Conservation (phyloP, 1,284 basidiomycete genomes). For the Retiboletus flavoniger region DNA sequence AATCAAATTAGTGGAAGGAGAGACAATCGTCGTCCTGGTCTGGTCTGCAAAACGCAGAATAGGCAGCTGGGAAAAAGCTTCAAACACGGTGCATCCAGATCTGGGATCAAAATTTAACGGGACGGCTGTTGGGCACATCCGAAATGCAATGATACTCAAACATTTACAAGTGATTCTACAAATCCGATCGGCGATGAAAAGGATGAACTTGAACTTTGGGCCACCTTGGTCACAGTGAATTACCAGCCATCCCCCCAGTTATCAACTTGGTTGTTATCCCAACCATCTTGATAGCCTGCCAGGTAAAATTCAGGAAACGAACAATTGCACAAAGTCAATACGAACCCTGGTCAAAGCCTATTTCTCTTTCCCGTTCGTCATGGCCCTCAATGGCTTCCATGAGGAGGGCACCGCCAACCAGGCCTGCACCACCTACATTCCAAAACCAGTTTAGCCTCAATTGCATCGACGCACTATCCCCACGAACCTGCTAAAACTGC, state of each 20-base stretch:
- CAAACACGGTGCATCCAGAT: not conserved
- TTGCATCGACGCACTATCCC: not conserved
- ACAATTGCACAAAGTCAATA: not conserved
- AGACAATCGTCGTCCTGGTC: not conserved
- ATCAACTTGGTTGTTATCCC: constrained; percentile 2
- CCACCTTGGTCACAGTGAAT: not conserved
- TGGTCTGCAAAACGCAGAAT: not conserved
- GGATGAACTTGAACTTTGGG: not conserved
- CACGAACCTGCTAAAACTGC: constrained; percentile 31
- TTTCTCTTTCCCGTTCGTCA: constrained; percentile 37
- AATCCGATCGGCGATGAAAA: constrained; percentile 12
- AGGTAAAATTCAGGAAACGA: constrained; percentile 12
- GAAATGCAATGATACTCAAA: not conserved
- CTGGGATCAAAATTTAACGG: not conserved
- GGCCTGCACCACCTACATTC: constrained; percentile 51
- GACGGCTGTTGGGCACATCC: not conserved
- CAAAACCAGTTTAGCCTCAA: constrained; percentile 9
- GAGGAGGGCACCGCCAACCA: constrained; percentile 57
- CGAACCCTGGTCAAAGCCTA: constrained; percentile 42
- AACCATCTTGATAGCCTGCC: constrained; percentile 27
- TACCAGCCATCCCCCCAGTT: constrained; percentile 13
- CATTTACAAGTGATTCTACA: constrained; percentile 21
- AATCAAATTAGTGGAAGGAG: not conserved
- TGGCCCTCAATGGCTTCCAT: constrained; percentile 50
- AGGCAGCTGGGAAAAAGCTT: not conserved